Conservation (phyloP, 2,329 filamentous ascomycete species). For the Allantophomopsis lycopodina region DNA sequence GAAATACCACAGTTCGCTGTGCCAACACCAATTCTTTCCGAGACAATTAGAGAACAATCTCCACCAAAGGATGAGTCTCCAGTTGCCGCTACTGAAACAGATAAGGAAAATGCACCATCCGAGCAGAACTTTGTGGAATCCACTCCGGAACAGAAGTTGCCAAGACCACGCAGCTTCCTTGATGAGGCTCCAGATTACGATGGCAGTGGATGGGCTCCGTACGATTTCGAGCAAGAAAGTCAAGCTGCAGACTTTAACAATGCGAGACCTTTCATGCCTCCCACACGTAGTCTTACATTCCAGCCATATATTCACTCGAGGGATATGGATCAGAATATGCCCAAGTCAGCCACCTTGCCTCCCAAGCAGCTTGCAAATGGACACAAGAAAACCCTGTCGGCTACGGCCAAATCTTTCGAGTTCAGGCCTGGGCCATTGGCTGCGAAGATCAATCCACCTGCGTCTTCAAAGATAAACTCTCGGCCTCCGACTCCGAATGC, state of each 20-base stretch:
- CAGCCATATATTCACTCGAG: slow-evolving; percentile 4
- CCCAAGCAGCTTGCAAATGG: slow-evolving; percentile 8
- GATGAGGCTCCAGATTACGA: slow-evolving; percentile 35
- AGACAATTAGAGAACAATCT: slow-evolving; percentile 17
- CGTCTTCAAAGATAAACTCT: slow-evolving; percentile 2
- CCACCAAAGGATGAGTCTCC: slow-evolving; percentile 12
- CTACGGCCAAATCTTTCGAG: slow-evolving; percentile 55
- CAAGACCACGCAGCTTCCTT: slow-evolving; percentile 32
- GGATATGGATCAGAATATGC: slow-evolving; percentile 10
- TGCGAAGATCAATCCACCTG: slow-evolving; percentile 14
- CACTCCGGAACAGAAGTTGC: slow-evolving; percentile 20
- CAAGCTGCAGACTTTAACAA: slow-evolving; percentile 23
- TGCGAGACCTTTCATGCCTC: slow-evolving; percentile 11
- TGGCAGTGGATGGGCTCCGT: slow-evolving; percentile 40
- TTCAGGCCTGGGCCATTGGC: slow-evolving; percentile 11
- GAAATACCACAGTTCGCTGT: slow-evolving; percentile 64
- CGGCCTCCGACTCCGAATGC: slow-evolving; percentile 1
- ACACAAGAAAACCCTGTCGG: slow-evolving; percentile 45
- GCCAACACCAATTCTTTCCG: slow-evolving; percentile 23
- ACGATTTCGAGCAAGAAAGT: slow-evolving; percentile 38
- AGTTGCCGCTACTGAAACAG: slow-evolving; percentile 6
- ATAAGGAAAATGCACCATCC: slow-evolving; percentile 19
- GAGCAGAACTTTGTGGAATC: slow-evolving; percentile 12
- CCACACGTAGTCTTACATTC: neutral
- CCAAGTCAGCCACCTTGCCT: neutral